Conservation (phyloP, 768 basidiomycete genomes). For the Kwoniella dejecticola region DNA sequence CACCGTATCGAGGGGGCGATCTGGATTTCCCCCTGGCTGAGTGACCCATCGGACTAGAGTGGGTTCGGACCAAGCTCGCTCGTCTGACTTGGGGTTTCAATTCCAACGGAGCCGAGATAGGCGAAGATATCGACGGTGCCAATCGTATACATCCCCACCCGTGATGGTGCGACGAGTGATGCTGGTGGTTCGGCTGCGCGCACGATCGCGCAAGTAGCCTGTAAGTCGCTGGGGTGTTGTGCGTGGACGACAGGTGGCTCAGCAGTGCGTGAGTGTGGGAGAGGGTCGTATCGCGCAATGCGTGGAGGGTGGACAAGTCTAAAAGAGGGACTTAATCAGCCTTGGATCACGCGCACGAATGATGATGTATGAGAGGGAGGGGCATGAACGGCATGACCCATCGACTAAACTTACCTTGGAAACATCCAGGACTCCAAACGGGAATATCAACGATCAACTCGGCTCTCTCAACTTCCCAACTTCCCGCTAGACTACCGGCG, state of each 20-base stretch:
- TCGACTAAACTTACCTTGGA: conserved; percentile 39
- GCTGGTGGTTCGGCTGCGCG: conserved; percentile 11
- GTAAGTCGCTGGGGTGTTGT: conserved; percentile 48
- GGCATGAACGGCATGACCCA: too few species aligned
- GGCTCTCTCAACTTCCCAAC: conserved; percentile 47
- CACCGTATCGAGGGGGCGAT: not conserved
- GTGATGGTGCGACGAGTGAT: conserved; percentile 3
- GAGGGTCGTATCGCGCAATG: conserved; percentile 51
- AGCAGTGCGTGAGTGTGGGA: conserved; percentile 48
- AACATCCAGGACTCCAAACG: conserved; percentile 52
- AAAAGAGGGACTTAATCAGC: not conserved
- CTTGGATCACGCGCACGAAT: too few species aligned
- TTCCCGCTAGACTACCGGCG: conserved; percentile 32
- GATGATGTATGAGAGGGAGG: too few species aligned
- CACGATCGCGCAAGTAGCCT: conserved; percentile 48
- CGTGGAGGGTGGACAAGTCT: conserved; percentile 54
- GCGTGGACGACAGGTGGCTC: conserved; percentile 36
- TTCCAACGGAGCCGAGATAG: conserved; percentile 13
- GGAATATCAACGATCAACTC: conserved; percentile 54
- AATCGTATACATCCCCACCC: conserved; percentile 54
- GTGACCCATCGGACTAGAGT: conserved; percentile 2
- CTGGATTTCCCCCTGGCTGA: not conserved
- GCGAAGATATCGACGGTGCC: conserved; percentile 34
- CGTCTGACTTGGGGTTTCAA: conserved; percentile 22
- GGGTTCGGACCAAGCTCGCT: conserved; percentile 14